These are phyloP conservation scores for Cupressus sempervirens DNA, from an alignment of 75 land plant species.

Conservation along the genomic window DNA sequence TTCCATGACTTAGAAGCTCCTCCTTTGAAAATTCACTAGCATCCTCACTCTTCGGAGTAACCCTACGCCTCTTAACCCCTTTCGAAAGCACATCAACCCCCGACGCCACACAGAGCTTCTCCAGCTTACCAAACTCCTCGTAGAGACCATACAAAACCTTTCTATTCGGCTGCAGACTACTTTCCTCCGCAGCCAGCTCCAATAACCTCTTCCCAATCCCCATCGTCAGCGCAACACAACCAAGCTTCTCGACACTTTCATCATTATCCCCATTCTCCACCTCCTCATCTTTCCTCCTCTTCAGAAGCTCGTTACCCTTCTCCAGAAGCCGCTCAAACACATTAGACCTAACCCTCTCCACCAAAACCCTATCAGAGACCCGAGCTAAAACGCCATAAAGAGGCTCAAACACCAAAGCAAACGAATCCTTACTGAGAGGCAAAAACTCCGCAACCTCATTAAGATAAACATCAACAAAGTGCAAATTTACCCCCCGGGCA, in stretches of 20 bases:
- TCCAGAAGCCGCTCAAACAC: slow-evolving; percentile 62
- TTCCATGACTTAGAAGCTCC: neutral
- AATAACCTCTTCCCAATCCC: slow-evolving; percentile 45
- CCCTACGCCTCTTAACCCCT: neutral
- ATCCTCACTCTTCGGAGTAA: slow-evolving; percentile 7
- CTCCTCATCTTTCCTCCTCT: slow-evolving; percentile 21
- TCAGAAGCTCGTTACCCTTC: slow-evolving; percentile 34
- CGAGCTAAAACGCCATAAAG: slow-evolving; percentile 40
- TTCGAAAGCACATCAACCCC: slow-evolving; percentile 20
- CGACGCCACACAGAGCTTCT: slow-evolving; percentile 43
- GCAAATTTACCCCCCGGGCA: slow-evolving; percentile 66
- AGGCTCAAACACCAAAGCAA: slow-evolving; percentile 49
- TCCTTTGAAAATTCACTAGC: slow-evolving; percentile 9
- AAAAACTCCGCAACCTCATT: slow-evolving; percentile 53
- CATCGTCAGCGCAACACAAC: slow-evolving; percentile 33
- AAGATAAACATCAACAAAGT: slow-evolving; percentile 58
- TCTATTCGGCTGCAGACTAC: slow-evolving; percentile 75
- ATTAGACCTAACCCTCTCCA: slow-evolving; percentile 49
- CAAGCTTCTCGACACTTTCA: slow-evolving; percentile 37
- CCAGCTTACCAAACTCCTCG: slow-evolving; percentile 62
- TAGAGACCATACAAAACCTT: slow-evolving; percentile 64
- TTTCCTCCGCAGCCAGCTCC: slow-evolving; percentile 55
- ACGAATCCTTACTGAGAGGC: slow-evolving; percentile 33
- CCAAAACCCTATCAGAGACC: slow-evolving; percentile 53
- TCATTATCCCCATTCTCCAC: slow-evolving; percentile 20